Percentiles rank a stretch among this genome's conserved stretches.
phyloP scores from a whole-genome alignment of 2,329 filamentous ascomycete species.

The Fusarium ambrosium region DNA sequence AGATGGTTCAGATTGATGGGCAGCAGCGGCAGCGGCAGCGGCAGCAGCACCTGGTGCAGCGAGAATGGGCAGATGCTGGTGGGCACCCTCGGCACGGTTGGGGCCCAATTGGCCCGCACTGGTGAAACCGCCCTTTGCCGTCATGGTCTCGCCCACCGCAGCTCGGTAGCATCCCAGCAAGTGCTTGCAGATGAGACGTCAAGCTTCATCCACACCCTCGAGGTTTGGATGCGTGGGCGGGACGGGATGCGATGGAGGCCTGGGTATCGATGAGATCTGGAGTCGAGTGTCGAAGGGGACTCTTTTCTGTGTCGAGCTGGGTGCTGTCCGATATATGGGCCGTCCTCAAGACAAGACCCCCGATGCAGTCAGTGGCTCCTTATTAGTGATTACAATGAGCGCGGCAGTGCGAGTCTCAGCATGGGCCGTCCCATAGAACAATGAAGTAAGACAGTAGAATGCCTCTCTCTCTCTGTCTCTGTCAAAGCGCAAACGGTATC shows the following conservation, averaged over 20 bases:
- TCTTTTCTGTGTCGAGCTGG: background rate
- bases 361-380: background rate
- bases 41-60: background rate
- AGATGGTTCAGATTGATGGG: slow-evolving; percentile 33
- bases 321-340: background rate
- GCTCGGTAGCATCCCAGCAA: slow-evolving; percentile 47
- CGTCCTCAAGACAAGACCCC: background rate
- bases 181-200: slow-evolving; percentile 39
- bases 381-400: slow-evolving; percentile 35
- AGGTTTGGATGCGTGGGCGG: background rate
- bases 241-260: slow-evolving; percentile 4
- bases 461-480: slow-evolving; percentile 19
- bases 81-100: slow-evolving; percentile 34
- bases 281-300: background rate
- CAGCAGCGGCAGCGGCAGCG: background rate
- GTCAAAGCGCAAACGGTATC: slow-evolving; percentile 28
- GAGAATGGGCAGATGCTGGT: slow-evolving; percentile 30
- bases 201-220: slow-evolving; percentile 20
- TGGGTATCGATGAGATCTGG: background rate
- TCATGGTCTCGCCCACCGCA: slow-evolving; percentile 45
- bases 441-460: slow-evolving; percentile 37
- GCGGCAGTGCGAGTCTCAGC: slow-evolving; percentile 36
- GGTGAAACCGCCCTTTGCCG: slow-evolving; percentile 48
- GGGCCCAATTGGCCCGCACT: slow-evolving; percentile 44
- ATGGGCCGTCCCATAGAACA: slow-evolving; percentile 24